Percentiles rank a stretch among this genome's conserved stretches.
These are phyloP conservation scores for Oryza longistaminata DNA, from an alignment of 176 grass and related monocot genomes.

Conservation along the genomic window DNA sequence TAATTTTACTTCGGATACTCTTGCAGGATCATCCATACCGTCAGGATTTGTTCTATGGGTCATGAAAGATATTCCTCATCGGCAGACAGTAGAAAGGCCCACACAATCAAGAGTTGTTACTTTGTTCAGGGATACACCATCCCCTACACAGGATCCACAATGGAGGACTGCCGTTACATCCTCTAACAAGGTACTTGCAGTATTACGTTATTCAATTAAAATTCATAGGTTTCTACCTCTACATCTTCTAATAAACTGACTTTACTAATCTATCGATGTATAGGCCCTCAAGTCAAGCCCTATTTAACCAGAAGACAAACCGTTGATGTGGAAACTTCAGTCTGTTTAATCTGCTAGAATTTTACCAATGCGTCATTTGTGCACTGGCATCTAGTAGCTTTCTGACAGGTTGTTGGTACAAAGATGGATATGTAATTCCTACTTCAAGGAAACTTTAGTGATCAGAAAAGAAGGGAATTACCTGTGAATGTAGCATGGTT, in stretches of 20 bases:
- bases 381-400: conserved; percentile 19
- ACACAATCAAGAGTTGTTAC: conserved; percentile 62
- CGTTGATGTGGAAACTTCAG: neutral
- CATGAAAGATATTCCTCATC: conserved; percentile 96
- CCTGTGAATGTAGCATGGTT: conserved; percentile 29
- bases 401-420: conserved; percentile 9
- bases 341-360: conserved; percentile 31
- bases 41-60: conserved; percentile 93
- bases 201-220: conserved; percentile 17
- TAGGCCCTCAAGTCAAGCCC: conserved; percentile 84
- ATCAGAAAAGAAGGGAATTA: conserved; percentile 4
- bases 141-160: conserved; percentile 66
- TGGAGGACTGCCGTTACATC: conserved; percentile 87
- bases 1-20: conserved; percentile 35
- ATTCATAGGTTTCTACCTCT: neutral
- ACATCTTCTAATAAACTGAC: conserved; percentile 23
- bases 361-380: conserved; percentile 11
- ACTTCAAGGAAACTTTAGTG: conserved; percentile 12
- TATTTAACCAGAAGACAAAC: conserved; percentile 55
- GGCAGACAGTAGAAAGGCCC: conserved; percentile 47
- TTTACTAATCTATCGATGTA: neutral
- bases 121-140: conserved; percentile 67
- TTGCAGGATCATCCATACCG: conserved; percentile 77
- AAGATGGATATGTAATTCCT: conserved; percentile 25
- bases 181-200: conserved; percentile 79